Evolutionary conservation across 1,284 basidiomycete genomes (phyloP).

Genomic region (Ceratobasidium sp.): DNA sequence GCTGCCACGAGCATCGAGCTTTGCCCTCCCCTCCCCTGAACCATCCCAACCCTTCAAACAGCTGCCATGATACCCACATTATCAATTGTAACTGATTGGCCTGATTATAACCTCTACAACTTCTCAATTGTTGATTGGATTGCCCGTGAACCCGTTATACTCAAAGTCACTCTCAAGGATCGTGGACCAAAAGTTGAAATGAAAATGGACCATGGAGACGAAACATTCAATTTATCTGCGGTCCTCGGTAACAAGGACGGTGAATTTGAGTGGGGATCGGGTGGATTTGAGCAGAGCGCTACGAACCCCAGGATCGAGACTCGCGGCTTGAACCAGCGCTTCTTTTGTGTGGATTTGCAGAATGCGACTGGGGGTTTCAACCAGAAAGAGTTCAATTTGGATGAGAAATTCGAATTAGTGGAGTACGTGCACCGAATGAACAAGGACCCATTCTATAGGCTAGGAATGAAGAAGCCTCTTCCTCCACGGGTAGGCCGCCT

Average conservation of each 20-base stretch:
- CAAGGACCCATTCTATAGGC: background rate
- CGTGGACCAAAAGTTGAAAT: too few species aligned
- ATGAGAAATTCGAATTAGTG: background rate
- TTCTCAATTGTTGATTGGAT: too few species aligned
- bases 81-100: too few species aligned
- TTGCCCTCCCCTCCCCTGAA: too few species aligned
- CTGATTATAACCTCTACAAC: too few species aligned
- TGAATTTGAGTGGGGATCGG: background rate
- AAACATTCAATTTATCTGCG: background rate
- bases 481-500: background rate
- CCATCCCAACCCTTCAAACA: too few species aligned
- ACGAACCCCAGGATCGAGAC: background rate
- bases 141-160: too few species aligned
- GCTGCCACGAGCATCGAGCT: too few species aligned
- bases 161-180: too few species aligned
- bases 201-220: background rate
- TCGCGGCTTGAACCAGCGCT: background rate
- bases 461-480: background rate
- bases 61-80: too few species aligned
- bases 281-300: slow-evolving; percentile 1
- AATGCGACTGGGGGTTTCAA: background rate
- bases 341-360: background rate
- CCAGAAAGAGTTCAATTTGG: background rate
- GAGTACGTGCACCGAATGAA: background rate
- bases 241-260: background rate